These are phyloP conservation scores for Fusarium globosum DNA, from an alignment of 2,329 filamentous ascomycete species.

Conservation along the genomic window DNA sequence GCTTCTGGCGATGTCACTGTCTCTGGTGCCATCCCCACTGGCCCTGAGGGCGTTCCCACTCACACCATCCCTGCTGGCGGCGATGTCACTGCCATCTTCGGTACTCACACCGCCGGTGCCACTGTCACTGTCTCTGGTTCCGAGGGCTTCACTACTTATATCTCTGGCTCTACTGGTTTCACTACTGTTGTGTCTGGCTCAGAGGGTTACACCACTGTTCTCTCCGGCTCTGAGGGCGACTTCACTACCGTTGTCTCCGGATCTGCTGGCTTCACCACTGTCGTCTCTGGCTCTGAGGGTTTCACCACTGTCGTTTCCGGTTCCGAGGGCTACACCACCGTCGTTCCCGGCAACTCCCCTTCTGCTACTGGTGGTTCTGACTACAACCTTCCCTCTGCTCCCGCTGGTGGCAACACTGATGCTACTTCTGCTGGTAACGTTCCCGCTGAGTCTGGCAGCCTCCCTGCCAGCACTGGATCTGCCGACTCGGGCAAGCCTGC, in stretches of 20 bases:
- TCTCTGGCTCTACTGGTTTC: slow-evolving; percentile 12
- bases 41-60: slow-evolving; percentile 10
- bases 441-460: slow-evolving; percentile 8
- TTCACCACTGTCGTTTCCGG: slow-evolving; percentile 13
- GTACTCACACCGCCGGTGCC: slow-evolving; percentile 9
- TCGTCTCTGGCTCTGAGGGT: slow-evolving; percentile 11
- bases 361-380: not conserved
- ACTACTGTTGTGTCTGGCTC: slow-evolving; percentile 1
- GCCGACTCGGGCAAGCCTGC: not conserved
- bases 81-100: slow-evolving; percentile 27
- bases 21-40: not conserved
- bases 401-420: not conserved
- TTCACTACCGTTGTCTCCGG: slow-evolving; percentile 15
- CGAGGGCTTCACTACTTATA: slow-evolving; percentile 6
- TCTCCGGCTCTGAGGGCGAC: slow-evolving; percentile 11
- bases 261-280: slow-evolving; percentile 18
- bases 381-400: slow-evolving; percentile 1
- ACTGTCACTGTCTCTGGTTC: slow-evolving; percentile 5
- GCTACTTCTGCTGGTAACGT: slow-evolving; percentile 10
- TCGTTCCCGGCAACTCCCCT: not conserved
- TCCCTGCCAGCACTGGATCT: slow-evolving; percentile 6
- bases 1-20: not conserved
- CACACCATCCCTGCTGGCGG: slow-evolving; percentile 13
- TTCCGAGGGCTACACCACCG: not conserved
- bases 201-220: slow-evolving; percentile 11